Evolutionary conservation across 2,329 filamentous ascomycete species (phyloP).

Genomic region (Xylariaceae sp.): DNA sequence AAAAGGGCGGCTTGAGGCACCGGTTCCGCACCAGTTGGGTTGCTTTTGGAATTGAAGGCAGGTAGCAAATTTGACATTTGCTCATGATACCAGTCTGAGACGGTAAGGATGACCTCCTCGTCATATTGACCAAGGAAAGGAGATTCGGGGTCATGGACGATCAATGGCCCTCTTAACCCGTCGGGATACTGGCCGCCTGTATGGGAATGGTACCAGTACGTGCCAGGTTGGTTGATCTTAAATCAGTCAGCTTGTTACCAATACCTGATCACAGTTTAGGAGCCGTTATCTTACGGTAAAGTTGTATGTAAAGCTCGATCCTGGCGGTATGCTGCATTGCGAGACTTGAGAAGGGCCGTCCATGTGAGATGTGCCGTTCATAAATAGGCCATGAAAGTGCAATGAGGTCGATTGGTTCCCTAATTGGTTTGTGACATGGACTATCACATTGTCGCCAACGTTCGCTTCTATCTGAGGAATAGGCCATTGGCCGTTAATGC

Average conservation of each 20-base stretch:
- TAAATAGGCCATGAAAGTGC: conserved; percentile 75
- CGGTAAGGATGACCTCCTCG: conserved; percentile 67
- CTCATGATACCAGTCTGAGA: conserved; percentile 76
- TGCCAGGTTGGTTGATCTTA: conserved; percentile 69
- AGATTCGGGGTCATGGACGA: conserved; percentile 68
- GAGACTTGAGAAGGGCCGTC: conserved; percentile 72
- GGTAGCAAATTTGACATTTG: conserved; percentile 56
- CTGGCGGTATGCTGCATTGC: conserved; percentile 71
- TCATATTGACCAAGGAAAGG: conserved; percentile 65
- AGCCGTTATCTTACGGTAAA: conserved; percentile 60
- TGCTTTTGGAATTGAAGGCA: conserved; percentile 59
- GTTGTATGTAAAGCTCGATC: conserved; percentile 71
- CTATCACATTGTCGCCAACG: conserved; percentile 66
- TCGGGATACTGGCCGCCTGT: conserved; percentile 73
- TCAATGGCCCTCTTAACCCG: conserved; percentile 68
- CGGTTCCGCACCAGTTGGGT: conserved; percentile 67
- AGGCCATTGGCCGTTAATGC: conserved; percentile 80
- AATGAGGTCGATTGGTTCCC: conserved; percentile 69
- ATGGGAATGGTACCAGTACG: conserved; percentile 83
- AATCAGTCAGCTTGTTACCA: conserved; percentile 12
- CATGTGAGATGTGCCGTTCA: conserved; percentile 72
- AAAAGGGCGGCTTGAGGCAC: conserved; percentile 73
- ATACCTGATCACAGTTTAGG: neutral
- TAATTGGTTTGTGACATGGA: conserved; percentile 65
- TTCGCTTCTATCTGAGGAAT: conserved; percentile 69